Conservation (phyloP, 2,329 filamentous ascomycete species). For the Bimuria novae-zelandiae region DNA sequence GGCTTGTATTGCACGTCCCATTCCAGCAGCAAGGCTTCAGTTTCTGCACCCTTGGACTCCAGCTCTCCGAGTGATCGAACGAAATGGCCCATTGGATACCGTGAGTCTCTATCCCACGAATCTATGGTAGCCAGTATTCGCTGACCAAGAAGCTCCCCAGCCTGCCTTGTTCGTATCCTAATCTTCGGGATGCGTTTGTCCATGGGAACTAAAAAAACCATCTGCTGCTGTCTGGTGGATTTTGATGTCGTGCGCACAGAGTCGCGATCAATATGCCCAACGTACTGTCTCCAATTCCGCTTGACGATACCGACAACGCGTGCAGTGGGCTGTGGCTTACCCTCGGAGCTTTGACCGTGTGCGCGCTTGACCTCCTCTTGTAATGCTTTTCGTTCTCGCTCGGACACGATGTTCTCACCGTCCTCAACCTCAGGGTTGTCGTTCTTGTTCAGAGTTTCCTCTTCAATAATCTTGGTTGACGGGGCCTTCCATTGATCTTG, state of each 20-base stretch:
- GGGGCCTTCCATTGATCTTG: constrained; percentile 97
- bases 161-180: constrained; percentile 86
- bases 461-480: constrained; percentile 93
- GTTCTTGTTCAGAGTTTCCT: constrained; percentile 87
- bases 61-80: constrained; percentile 90
- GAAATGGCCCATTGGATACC: constrained; percentile 92
- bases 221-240: constrained; percentile 84
- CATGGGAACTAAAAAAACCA: constrained; percentile 95
- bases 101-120: constrained; percentile 89
- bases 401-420: constrained; percentile 74
- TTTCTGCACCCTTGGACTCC: constrained; percentile 97
- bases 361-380: constrained; percentile 90
- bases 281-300: constrained; percentile 97
- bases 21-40: constrained; percentile 89
- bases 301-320: constrained; percentile 91
- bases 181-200: constrained; percentile 98
- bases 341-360: constrained; percentile 76
- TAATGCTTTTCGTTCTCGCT: constrained; percentile 81
- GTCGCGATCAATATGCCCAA: constrained; percentile 89
- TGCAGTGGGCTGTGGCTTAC: constrained; percentile 84
- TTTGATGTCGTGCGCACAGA: constrained; percentile 75
- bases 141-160: constrained; percentile 85
- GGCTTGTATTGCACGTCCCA: constrained; percentile 98
- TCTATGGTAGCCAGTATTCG: constrained; percentile 92
- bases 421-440: constrained; percentile 90